Percentiles rank a stretch among this genome's conserved stretches.
Conservation (phyloP, 495 filamentous ascomycete genomes). For the Copromyces sp. region DNA sequence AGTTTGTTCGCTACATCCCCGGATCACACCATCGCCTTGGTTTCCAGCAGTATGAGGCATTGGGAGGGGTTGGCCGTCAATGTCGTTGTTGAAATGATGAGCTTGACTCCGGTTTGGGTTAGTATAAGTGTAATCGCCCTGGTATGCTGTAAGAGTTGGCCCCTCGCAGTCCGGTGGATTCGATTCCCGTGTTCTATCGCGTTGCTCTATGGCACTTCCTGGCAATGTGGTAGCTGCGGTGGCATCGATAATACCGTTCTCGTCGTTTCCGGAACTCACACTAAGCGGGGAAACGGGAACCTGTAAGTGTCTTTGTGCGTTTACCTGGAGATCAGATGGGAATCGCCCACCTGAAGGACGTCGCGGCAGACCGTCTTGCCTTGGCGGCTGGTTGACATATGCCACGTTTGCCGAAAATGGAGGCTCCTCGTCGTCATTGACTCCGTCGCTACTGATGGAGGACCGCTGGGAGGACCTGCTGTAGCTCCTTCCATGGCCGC, state of each 20-base stretch:
- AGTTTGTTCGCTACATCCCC: neutral
- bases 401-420: slow-evolving; percentile 53
- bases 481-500: slow-evolving; percentile 61
- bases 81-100: neutral
- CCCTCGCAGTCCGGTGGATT: neutral
- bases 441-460: slow-evolving; percentile 59
- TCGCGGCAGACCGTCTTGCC: slow-evolving; percentile 37
- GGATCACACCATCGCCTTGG: neutral
- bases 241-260: slow-evolving; percentile 39
- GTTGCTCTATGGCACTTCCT: slow-evolving; percentile 32
- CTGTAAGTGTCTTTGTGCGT: slow-evolving; percentile 59
- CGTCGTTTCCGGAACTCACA: slow-evolving; percentile 54
- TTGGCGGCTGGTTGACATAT: slow-evolving; percentile 33
- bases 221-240: slow-evolving; percentile 44
- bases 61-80: neutral
- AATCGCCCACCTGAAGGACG: slow-evolving; percentile 83
- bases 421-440: slow-evolving; percentile 78
- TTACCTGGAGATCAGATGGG: slow-evolving; percentile 74
- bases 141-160: neutral
- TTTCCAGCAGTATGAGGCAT: neutral
- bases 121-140: neutral
- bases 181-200: neutral
- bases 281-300: slow-evolving; percentile 68
- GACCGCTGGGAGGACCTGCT: slow-evolving; percentile 58
- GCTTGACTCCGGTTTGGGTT: neutral